Evolutionary conservation across 2,329 filamentous ascomycete species (phyloP).

Genomic region (Alternaria sp.): DNA sequence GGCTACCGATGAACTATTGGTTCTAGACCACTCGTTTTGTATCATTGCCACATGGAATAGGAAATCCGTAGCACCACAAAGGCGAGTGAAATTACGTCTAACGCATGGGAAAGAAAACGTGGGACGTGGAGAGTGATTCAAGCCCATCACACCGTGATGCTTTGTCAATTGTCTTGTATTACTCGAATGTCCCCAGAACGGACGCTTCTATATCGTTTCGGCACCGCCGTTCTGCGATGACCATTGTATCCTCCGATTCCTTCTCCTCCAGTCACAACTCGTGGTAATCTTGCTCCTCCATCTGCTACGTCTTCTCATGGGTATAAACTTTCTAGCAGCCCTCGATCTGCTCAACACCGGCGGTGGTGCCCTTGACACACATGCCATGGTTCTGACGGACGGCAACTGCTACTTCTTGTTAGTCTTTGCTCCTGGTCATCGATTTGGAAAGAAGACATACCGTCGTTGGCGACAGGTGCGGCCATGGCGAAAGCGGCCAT

Average conservation of each 20-base stretch:
- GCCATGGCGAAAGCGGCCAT: conserved; percentile 45
- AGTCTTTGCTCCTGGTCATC: neutral
- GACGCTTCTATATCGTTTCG: neutral
- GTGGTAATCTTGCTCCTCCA: neutral
- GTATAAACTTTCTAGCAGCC: conserved; percentile 7
- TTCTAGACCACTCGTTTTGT: neutral
- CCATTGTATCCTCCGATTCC: neutral
- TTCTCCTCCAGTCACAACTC: neutral
- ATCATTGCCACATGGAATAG: neutral
- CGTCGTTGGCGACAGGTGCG: conserved; percentile 36
- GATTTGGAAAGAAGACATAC: conserved; percentile 13
- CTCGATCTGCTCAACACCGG: conserved; percentile 4
- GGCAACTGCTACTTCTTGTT: conserved; percentile 29
- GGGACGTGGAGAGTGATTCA: neutral
- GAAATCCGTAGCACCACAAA: neutral
- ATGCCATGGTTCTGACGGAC: conserved; percentile 47
- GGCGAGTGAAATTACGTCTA: neutral
- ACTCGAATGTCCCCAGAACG: neutral
- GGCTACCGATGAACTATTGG: neutral
- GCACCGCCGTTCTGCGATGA: neutral
- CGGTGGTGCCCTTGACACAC: conserved; percentile 30
- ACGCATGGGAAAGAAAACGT: neutral
- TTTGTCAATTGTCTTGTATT: neutral
- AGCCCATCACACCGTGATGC: neutral
- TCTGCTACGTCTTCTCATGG: neutral